phyloP scores from a whole-genome alignment of 2,329 filamentous ascomycete species.

The Setomelanomma holmii region DNA sequence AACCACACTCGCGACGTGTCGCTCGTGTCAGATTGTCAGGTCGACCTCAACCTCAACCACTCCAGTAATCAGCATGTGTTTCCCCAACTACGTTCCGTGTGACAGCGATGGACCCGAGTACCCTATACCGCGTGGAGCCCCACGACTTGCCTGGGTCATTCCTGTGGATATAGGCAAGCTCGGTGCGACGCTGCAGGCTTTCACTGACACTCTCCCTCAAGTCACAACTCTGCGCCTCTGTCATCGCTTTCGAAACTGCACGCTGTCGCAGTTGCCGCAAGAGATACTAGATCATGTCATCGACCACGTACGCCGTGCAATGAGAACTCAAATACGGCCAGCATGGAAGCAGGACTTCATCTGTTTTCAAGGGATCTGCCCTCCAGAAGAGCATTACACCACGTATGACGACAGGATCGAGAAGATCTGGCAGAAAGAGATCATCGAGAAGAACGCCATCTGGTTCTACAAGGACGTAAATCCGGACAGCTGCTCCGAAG shows the following conservation, averaged over 20 bases:
- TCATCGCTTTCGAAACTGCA: slow-evolving; percentile 8
- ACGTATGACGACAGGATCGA: no score
- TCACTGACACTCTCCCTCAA: not conserved
- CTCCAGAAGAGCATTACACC: no score
- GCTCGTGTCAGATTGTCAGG: no score
- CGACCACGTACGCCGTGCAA: not conserved
- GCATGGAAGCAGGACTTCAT: not conserved
- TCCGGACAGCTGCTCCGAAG: no score
- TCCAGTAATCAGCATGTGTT: not conserved
- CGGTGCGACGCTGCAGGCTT: slow-evolving; percentile 13
- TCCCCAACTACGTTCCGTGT: not conserved
- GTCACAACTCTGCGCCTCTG: slow-evolving; percentile 6
- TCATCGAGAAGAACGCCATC: no score
- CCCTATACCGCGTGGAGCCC: not conserved
- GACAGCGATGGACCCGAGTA: not conserved
- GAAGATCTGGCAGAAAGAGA: no score
- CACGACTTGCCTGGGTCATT: slow-evolving; percentile 4
- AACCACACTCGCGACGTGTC: no score
- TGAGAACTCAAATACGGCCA: not conserved
- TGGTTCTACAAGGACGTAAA: no score
- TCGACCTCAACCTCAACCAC: not conserved
- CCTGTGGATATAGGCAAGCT: slow-evolving; percentile 11
- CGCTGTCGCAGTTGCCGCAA: slow-evolving; percentile 7
- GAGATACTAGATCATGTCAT: slow-evolving; percentile 17
- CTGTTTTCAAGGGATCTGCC: slow-evolving; percentile 5